phyloP scores from a whole-genome alignment of 2,329 filamentous ascomycete species.

The Diaporthe sp. region DNA sequence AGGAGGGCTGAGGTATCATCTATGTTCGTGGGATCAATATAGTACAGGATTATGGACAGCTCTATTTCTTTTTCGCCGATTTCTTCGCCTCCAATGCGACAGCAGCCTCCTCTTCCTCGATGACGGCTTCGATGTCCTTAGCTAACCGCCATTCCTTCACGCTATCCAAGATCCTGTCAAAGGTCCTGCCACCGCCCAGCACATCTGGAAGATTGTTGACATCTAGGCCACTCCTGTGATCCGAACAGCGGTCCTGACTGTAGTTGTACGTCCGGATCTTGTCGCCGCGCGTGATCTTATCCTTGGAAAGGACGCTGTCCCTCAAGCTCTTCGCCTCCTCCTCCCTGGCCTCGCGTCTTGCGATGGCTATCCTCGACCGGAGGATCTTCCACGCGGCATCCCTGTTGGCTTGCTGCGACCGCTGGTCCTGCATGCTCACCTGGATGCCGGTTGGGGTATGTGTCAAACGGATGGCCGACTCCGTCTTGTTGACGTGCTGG shows the following conservation, averaged over 20 bases:
- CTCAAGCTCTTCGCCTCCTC: conserved; percentile 80
- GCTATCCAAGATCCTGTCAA: conserved; percentile 82
- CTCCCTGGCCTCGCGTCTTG: conserved; percentile 83
- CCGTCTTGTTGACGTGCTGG: conserved; percentile 98
- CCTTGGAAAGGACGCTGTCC: conserved; percentile 80
- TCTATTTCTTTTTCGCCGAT: conserved; percentile 37
- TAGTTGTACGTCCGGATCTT: conserved; percentile 95
- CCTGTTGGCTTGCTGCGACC: conserved; percentile 90
- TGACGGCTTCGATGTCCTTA: conserved; percentile 77
- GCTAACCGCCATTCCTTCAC: conserved; percentile 81
- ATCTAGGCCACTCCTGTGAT: conserved; percentile 85
- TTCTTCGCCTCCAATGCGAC: conserved; percentile 40
- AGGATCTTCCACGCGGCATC: conserved; percentile 88
- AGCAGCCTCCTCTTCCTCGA: conserved; percentile 69
- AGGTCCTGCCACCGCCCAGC: conserved; percentile 75
- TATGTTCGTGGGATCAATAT: neutral
- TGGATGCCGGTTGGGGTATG: conserved; percentile 88
- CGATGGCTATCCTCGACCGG: conserved; percentile 83
- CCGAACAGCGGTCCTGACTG: conserved; percentile 81
- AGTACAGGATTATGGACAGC: neutral
- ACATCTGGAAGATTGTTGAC: conserved; percentile 84
- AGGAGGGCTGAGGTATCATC: conserved; percentile 14
- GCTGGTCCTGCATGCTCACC: conserved; percentile 91
- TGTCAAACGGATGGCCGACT: conserved; percentile 92
- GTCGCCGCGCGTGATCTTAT: conserved; percentile 88